phyloP scores from a whole-genome alignment of 2,329 filamentous ascomycete genomes.

The Hymenotorrendiella dingleyae region DNA sequence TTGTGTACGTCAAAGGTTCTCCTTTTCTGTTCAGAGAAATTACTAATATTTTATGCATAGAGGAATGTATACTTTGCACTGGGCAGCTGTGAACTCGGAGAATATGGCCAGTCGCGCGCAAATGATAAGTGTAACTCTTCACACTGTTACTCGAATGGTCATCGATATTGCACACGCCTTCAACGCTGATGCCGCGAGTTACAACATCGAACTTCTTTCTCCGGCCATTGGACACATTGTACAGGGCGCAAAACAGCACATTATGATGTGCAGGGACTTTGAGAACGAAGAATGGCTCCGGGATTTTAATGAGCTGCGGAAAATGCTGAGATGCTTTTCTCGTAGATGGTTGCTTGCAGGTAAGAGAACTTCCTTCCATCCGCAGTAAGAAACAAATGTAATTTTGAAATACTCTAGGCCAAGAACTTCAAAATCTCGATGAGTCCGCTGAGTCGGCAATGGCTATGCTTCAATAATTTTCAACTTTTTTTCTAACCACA shows the following conservation, averaged over 20 bases:
- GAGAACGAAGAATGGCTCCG: constrained; percentile 14
- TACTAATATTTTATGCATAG: constrained; percentile 7
- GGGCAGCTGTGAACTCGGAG: constrained; percentile 5
- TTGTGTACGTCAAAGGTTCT: constrained; percentile 13
- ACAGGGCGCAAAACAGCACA: constrained; percentile 17
- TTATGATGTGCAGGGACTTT: constrained; percentile 13
- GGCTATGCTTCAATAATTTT: too few species aligned
- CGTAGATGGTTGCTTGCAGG: constrained; percentile 15
- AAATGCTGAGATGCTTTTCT: constrained; percentile 12
- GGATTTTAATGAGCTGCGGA: constrained; percentile 17
- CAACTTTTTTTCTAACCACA: too few species aligned
- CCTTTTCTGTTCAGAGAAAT: background rate
- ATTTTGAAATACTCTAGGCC: too few species aligned
- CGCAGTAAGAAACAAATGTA: too few species aligned
- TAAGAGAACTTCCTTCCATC: too few species aligned
- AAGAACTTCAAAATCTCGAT: too few species aligned
- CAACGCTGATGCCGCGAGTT: constrained; percentile 8
- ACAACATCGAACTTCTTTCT: constrained; percentile 10
- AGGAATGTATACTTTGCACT: constrained; percentile 16
- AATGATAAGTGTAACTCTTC: constrained; percentile 11
- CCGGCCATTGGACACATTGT: constrained; percentile 15
- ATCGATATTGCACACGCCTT: constrained; percentile 19
- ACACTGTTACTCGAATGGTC: constrained; percentile 19
- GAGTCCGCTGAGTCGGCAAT: too few species aligned
- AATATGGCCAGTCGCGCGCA: constrained; percentile 4